Conservation (phyloP, 257 asterid genomes). For the Craterostigma plantagineum region DNA sequence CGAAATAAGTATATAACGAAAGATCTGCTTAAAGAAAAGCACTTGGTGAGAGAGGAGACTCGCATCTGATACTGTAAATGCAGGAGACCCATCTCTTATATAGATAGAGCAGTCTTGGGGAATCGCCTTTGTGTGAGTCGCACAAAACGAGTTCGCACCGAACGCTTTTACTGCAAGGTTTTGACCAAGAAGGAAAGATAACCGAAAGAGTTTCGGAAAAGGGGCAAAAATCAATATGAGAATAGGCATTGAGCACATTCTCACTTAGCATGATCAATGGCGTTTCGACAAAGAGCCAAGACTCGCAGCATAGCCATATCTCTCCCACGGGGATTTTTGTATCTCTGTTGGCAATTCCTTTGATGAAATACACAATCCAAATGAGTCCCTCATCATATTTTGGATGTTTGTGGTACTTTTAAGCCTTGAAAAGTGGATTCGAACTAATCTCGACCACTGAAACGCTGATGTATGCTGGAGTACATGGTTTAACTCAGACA, state of each 20-base stretch:
- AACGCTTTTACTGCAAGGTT: constrained; percentile 32
- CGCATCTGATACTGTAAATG: constrained; percentile 56
- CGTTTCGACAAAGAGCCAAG: constrained; percentile 54
- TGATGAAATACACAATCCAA: constrained; percentile 6
- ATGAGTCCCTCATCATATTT: too few relatives aligned
- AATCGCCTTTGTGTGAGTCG: constrained; percentile 66
- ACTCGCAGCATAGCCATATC: constrained; percentile 75
- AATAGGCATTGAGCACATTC: constrained; percentile 4
- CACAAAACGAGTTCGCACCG: constrained; percentile 49
- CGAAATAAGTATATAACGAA: neutral
- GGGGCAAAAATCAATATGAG: neutral
- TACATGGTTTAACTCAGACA: neutral
- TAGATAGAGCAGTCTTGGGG: constrained; percentile 61
- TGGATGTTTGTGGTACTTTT: neutral
- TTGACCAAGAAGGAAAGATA: neutral
- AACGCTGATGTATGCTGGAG: neutral
- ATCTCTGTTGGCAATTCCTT: constrained; percentile 59
- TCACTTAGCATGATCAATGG: constrained; percentile 57
- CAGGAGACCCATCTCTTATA: constrained; percentile 82
- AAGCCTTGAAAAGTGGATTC: neutral
- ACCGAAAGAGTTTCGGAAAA: constrained; percentile 5
- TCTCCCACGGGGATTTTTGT: constrained; percentile 62
- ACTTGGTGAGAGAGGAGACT: constrained; percentile 1
- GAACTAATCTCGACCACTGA: neutral
- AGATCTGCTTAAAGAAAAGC: neutral